Percentiles rank a stretch among this genome's conserved stretches.
phyloP scores from a whole-genome alignment of 768 basidiomycete species.

The Mrakia gelida region DNA sequence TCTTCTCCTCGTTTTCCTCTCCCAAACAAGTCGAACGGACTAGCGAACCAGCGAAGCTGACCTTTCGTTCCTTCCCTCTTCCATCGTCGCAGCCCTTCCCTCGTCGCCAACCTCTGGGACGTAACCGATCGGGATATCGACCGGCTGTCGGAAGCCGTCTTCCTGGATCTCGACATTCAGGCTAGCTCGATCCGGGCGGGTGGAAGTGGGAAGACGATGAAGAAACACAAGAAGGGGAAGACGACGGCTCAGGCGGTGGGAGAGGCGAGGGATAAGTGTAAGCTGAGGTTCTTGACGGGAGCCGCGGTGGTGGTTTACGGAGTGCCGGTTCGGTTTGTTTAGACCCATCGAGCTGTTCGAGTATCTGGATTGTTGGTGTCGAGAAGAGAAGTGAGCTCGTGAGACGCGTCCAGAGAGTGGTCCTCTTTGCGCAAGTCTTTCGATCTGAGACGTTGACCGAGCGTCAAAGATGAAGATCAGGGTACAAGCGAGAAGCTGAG shows the following conservation, averaged over 20 bases:
- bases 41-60: not conserved
- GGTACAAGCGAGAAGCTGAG: too few relatives aligned
- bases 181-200: not conserved
- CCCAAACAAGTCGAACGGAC: not conserved
- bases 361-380: too few relatives aligned
- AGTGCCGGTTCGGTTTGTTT: constrained; percentile 54
- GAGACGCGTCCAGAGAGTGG: too few relatives aligned
- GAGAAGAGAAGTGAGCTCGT: too few relatives aligned
- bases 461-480: too few relatives aligned
- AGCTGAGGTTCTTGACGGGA: constrained; percentile 87
- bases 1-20: constrained; percentile 31
- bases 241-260: constrained; percentile 75
- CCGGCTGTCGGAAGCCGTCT: constrained; percentile 77
- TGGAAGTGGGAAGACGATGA: not conserved
- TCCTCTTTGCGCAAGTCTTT: too few relatives aligned
- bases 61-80: constrained; percentile 3
- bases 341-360: not conserved
- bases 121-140: constrained; percentile 98
- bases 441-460: too few relatives aligned
- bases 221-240: constrained; percentile 35
- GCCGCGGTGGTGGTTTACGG: constrained; percentile 94
- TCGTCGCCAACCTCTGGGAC: constrained; percentile 96
- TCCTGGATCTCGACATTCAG: constrained; percentile 56
- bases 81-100: constrained; percentile 62
- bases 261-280: constrained; percentile 71